These are phyloP conservation scores for Stereocaulon alpinum DNA, from an alignment of 495 filamentous ascomycete genomes.

Conservation along the genomic window DNA sequence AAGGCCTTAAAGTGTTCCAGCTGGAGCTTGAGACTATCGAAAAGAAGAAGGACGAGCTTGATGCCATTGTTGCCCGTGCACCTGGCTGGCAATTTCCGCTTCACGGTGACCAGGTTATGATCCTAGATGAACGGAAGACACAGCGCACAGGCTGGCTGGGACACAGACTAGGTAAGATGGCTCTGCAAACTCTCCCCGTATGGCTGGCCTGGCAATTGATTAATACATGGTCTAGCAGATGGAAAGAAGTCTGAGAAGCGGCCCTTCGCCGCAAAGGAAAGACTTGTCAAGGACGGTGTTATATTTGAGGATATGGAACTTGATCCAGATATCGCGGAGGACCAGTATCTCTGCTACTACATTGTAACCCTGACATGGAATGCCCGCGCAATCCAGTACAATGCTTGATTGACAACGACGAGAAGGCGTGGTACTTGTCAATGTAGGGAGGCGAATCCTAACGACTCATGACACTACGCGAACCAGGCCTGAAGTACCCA, in stretches of 20 bases:
- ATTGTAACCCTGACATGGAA: slow-evolving; percentile 5
- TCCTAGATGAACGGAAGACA: slow-evolving; percentile 10
- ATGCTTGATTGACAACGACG: too few relatives aligned
- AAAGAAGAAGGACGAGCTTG: slow-evolving; percentile 19
- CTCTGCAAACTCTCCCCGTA: too few relatives aligned
- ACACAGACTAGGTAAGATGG: slow-evolving; percentile 1
- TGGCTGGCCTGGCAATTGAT: background rate
- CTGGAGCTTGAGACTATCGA: slow-evolving; percentile 27
- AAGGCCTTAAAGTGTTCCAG: slow-evolving; percentile 18
- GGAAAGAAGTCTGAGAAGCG: background rate
- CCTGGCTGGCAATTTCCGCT: slow-evolving; percentile 16
- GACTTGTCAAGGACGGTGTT: slow-evolving; percentile 9
- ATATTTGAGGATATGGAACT: slow-evolving; percentile 8
- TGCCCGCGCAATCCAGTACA: background rate
- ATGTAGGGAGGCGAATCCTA: background rate
- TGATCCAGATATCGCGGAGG: slow-evolving; percentile 1
- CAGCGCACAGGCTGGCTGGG: slow-evolving; percentile 15
- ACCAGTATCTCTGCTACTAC: slow-evolving; percentile 7
- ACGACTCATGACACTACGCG: background rate
- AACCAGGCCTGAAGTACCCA: too few relatives aligned
- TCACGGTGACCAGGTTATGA: slow-evolving; percentile 6
- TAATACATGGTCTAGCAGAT: background rate
- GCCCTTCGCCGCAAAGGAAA: slow-evolving; percentile 3
- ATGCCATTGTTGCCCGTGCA: slow-evolving; percentile 15
- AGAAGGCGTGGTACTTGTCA: background rate